Conservation (phyloP, 257 asterid species). For the Solanum lignicaule region DNA sequence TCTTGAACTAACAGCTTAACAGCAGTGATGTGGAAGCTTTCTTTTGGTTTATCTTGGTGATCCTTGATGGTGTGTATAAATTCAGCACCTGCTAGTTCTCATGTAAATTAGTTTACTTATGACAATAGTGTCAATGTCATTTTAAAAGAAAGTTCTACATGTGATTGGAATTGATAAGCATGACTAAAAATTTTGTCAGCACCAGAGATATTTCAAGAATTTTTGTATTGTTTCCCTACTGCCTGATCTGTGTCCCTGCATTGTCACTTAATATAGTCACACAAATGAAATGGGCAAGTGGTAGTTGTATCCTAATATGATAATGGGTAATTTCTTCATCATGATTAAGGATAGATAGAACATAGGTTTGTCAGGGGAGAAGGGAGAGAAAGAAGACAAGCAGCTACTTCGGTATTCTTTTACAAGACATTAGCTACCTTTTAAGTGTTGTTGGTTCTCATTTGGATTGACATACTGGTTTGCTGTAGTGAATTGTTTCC, state of each 20-base stretch:
- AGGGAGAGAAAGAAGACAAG: background rate
- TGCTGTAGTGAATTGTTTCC: background rate
- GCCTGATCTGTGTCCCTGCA: background rate
- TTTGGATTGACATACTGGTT: background rate
- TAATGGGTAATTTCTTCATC: background rate
- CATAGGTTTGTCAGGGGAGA: background rate
- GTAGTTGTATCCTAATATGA: background rate
- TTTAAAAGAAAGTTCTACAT: background rate
- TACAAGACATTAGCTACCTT: background rate
- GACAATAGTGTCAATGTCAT: background rate
- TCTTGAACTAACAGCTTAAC: background rate
- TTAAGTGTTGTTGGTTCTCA: background rate
- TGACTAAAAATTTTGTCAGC: background rate
- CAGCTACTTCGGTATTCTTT: background rate
- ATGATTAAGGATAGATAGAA: background rate
- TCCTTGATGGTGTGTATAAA: background rate
- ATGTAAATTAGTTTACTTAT: background rate
- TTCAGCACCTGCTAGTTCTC: background rate
- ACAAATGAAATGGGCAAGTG: background rate
- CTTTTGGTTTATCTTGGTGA: background rate
- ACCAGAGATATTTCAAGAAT: background rate
- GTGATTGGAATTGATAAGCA: background rate
- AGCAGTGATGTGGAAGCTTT: background rate
- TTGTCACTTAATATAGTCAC: background rate
- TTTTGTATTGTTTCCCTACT: background rate